Conservation (phyloP, 305 asterid genomes). For the Solanum hybrid region DNA sequence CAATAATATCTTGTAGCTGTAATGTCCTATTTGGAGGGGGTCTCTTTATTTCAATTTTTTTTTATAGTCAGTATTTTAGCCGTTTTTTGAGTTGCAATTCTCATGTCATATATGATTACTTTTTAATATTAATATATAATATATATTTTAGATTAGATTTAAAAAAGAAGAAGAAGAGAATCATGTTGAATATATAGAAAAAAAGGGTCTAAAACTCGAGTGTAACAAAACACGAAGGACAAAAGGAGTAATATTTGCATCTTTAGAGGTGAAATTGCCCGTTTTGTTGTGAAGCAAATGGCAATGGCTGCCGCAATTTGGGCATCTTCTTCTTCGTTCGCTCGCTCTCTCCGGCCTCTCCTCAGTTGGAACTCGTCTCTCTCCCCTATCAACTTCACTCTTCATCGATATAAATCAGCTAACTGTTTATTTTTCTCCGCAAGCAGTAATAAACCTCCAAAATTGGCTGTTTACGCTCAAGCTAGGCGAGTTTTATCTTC, state of each 20-base stretch:
- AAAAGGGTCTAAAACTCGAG: not conserved
- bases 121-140: too few species aligned
- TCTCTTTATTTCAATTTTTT: too few species aligned
- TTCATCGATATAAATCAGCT: constrained; percentile 10
- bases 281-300: not conserved
- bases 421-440: constrained; percentile 3
- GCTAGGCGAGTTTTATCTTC: constrained; percentile 54
- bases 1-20: too few species aligned
- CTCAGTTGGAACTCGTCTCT: constrained; percentile 13
- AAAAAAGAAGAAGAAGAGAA: not conserved
- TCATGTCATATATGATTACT: not conserved
- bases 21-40: too few species aligned
- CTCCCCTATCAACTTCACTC: not conserved
- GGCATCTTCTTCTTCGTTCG: constrained; percentile 21
- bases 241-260: not conserved
- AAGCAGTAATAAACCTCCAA: constrained; percentile 8
- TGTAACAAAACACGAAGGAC: not conserved
- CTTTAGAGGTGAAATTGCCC: not conserved
- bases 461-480: constrained; percentile 26
- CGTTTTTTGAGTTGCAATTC: not conserved
- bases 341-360: constrained; percentile 20
- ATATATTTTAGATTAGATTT: too few species aligned
- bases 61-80: too few species aligned
- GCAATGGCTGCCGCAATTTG: constrained; percentile 40
- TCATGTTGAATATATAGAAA: not conserved